Base-by-base conservation (phyloP, 2,329 filamentous ascomycete genomes). In the Penicillium sp. region DNA sequence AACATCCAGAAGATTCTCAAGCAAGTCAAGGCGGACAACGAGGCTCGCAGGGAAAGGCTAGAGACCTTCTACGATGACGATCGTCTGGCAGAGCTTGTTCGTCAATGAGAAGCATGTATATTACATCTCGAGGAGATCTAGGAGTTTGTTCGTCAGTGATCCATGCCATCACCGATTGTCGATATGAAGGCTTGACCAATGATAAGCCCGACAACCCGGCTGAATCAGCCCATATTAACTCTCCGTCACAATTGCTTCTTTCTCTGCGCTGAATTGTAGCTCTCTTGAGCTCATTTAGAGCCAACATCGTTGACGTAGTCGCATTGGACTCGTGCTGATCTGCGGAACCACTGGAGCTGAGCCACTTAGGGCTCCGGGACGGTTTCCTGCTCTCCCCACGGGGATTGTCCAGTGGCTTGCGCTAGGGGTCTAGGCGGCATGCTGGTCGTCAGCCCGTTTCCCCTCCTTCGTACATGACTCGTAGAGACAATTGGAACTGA, bases 1-100 rank as follows among this genome's bases (percentile, higher is more conserved):
- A 57, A 61, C n/a, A 66, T 67, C 26, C 51, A 64, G 13, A 56
- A 63, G 44, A 67, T 67, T 21, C 59, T 67, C 12, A 43, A 53
- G 8, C 58, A 62, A 44, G 62, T 63, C 41, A 66, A 63, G 46
- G 57, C 54, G 23, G 60, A 67, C 26, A 60, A 63, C 44, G 58
- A 58, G 39, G 62, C 59, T 31, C 58, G 54, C 15, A 62, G 51
- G 36, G 42, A 57, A 36, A 55, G 54, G 1, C 21, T 59, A 24
- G 61, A 65, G 42, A 49, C 38, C 2, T 67, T 58, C 44, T 65
- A 66, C 39, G 58, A 66, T 33, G 62, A 66, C 46, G 50, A 47
- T 6, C 50, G 47, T 23, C 52, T 62, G 21, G 57, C 51, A 1
- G 45, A 56, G 33, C 16, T 58, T 45, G 49, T 44, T 45, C 13